Percentiles rank a stretch among this genome's conserved stretches.
Conservation (phyloP, 192 early-diverging fungal genomes). For the Umbelopsis sp. region DNA sequence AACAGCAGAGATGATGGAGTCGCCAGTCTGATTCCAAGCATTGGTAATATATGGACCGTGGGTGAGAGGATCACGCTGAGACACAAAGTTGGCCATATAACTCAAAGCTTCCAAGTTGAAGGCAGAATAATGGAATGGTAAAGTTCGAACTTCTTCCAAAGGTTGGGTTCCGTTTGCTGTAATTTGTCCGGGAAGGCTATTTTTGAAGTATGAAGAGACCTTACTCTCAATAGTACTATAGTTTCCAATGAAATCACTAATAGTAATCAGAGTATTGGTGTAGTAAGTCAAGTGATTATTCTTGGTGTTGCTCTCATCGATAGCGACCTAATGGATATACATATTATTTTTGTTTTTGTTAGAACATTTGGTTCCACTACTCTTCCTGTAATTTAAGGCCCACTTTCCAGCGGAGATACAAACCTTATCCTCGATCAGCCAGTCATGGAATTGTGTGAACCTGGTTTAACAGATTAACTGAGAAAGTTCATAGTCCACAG, state of each 20-base stretch:
- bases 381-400: too few species aligned
- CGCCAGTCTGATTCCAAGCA: constrained; percentile 6
- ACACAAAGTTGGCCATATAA: constrained; percentile 14
- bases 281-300: constrained; percentile 16
- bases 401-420: not conserved
- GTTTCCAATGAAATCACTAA: constrained; percentile 87
- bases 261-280: constrained; percentile 28
- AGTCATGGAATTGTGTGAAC: constrained; percentile 2
- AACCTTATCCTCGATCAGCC: not conserved
- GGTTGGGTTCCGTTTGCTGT: not conserved
- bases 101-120: not conserved
- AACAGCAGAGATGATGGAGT: constrained; percentile 1
- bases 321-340: not conserved
- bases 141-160: not conserved
- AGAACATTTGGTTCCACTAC: too few species aligned
- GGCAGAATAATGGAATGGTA: constrained; percentile 4
- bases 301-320: constrained; percentile 7
- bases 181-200: not conserved
- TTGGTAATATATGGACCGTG: constrained; percentile 10
- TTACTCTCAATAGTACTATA: not conserved
- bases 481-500: not conserved
- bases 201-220: not conserved
- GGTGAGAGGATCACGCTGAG: not conserved
- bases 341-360: too few species aligned
- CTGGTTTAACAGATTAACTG: not conserved